Evolutionary conservation across 2,329 filamentous ascomycete genomes (phyloP), one percentile per base, ranked within the genome.

Genomic region (Hyphodiscus sp.): DNA sequence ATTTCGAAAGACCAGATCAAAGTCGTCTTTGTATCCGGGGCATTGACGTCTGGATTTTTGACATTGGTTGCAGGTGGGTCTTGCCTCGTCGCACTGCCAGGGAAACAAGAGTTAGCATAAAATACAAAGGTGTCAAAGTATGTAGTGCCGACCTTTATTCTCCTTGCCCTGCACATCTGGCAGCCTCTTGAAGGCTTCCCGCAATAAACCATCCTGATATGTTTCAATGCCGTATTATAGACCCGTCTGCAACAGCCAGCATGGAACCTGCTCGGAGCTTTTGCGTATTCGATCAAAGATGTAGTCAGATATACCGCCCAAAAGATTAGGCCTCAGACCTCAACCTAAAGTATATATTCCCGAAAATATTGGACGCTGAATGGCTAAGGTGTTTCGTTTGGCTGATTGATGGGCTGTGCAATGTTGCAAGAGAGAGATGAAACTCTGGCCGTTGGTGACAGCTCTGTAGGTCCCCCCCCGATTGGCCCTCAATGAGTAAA

Each of bases 1-100:
- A 66, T 88, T 85, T 52, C 85, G 81, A 62, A 88, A 87, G 51
- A 89, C 79, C 20, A 88, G 71, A 61, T 89, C 85, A 61, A 88
- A 86, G 59, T 87, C 83, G 64, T 87, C 82, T 66, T 82, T 82
- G 69, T 86, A 86, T 45, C 83, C 83, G 2, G 83, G 83, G 63
- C 83, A 87, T 59, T 78, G 73, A 41, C 82, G 77, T 53, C 80
- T 74, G 41, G 82, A 84, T 63, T 85, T 86, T 58, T 75, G 71
- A 63, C 83, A 86, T 65, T 86, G 82, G 42, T 77, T 78, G 68
- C 83, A 87, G 5, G 78, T 81, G 10, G 83, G 83, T 58, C 81
- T 84, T 41, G 76, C 80, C 68, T 86, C 83, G 66, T 86, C 83
- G 67, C 83, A 86, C 83, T 86, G 61, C 44, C 13, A 41, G 23